Conservation (phyloP, 2,329 filamentous ascomycete genomes). For the Orbilia javanica region DNA sequence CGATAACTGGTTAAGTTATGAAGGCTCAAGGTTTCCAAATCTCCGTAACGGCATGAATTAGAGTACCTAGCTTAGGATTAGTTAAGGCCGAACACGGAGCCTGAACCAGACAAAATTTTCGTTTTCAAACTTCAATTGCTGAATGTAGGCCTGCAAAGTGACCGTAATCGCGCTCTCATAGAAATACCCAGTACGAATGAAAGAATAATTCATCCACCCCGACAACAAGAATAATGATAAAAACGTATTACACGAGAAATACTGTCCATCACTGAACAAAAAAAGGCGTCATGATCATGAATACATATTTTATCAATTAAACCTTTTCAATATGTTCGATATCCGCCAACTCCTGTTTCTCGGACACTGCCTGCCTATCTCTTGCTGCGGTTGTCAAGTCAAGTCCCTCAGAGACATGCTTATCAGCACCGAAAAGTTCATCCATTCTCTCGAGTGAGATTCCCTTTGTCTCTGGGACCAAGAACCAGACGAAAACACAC, state of each 20-base stretch:
- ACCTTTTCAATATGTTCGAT: constrained; percentile 38
- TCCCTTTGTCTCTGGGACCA: constrained; percentile 77
- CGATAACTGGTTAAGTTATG: constrained; percentile 74
- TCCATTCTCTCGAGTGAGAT: constrained; percentile 65
- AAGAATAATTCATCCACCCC: too few relatives aligned
- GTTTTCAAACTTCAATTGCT: too few relatives aligned
- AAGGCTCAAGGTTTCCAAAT: constrained; percentile 78
- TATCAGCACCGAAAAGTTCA: constrained; percentile 62
- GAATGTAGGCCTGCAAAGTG: too few relatives aligned
- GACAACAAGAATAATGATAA: too few relatives aligned
- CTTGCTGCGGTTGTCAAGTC: constrained; percentile 39
- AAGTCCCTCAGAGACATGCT: constrained; percentile 16
- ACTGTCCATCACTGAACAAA: too few relatives aligned
- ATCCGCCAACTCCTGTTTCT: constrained; percentile 37
- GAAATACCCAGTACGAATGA: too few relatives aligned
- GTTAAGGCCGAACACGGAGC: too few relatives aligned
- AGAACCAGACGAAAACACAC: constrained; percentile 70
- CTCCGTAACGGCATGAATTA: constrained; percentile 69
- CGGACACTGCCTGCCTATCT: constrained; percentile 16
- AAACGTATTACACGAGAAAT: too few relatives aligned
- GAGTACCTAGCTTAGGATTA: too few relatives aligned
- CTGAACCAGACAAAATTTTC: too few relatives aligned
- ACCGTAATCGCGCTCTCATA: too few relatives aligned
- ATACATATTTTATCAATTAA: too few relatives aligned
- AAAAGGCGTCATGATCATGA: neutral